Conservation (phyloP, 78 protist genomes). For the Dictyostelium firmibasis region DNA sequence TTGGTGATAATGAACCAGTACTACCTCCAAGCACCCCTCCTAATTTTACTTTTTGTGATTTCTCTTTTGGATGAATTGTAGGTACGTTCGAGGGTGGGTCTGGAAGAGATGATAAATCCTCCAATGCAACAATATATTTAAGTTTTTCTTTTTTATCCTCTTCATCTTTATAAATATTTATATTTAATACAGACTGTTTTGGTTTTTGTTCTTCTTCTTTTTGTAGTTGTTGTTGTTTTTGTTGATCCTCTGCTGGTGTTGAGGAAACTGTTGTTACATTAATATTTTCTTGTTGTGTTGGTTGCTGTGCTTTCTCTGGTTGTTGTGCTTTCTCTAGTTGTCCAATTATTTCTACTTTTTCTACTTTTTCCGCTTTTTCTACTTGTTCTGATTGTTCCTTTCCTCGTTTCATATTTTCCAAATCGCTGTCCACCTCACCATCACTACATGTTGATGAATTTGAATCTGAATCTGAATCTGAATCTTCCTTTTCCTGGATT, state of each 20-base stretch:
- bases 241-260: neutral
- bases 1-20: slow-evolving; percentile 8
- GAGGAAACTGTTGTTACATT: neutral
- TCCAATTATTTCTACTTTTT: no score
- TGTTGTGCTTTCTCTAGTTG: neutral
- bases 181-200: neutral
- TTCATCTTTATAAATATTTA: slow-evolving; percentile 12
- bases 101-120: slow-evolving; percentile 52
- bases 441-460: neutral
- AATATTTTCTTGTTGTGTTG: neutral
- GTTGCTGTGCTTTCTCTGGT: neutral
- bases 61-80: neutral
- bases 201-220: neutral
- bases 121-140: neutral
- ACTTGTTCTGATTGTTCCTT: neutral
- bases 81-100: slow-evolving; percentile 53
- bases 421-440: neutral
- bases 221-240: neutral
- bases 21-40: neutral
- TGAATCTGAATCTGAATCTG: neutral
- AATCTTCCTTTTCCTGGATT: neutral
- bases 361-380: no score
- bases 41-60: neutral
- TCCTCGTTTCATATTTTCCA: neutral
- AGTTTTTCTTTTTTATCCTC: neutral